phyloP scores from a whole-genome alignment of 1,139 yeast species.

The Debaryomycetaceae sp. region DNA sequence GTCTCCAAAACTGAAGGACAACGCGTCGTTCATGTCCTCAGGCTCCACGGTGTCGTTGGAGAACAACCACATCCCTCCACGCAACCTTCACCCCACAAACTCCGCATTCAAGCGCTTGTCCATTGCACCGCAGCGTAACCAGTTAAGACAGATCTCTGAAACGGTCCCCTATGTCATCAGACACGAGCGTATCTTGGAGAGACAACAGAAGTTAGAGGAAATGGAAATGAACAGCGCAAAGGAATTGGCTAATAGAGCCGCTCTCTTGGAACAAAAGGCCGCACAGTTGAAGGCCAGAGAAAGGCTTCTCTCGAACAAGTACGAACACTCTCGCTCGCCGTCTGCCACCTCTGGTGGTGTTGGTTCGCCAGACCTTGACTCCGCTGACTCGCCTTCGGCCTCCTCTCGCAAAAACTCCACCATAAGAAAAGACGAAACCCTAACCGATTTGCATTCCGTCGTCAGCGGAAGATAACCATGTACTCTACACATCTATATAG shows the following conservation, averaged over 20 bases:
- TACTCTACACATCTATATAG: not conserved
- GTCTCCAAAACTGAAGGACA: constrained; percentile 29
- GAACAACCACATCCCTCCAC: constrained; percentile 20
- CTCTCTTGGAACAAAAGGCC: constrained; percentile 73
- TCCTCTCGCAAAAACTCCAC: constrained; percentile 6
- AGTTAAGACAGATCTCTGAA: constrained; percentile 72
- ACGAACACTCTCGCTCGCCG: constrained; percentile 15
- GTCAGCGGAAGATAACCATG: constrained; percentile 12
- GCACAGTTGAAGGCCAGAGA: constrained; percentile 70
- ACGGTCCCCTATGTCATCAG: constrained; percentile 77
- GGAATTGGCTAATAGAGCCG: constrained; percentile 68
- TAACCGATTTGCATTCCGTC: constrained; percentile 51
- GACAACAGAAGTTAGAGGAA: constrained; percentile 75
- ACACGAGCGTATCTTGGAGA: constrained; percentile 69
- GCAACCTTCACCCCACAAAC: constrained; percentile 25
- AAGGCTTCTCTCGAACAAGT: constrained; percentile 42
- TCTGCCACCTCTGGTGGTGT: not conserved
- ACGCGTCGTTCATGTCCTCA: constrained; percentile 29
- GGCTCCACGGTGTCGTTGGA: constrained; percentile 29
- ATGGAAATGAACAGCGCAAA: constrained; percentile 74
- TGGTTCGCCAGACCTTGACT: constrained; percentile 4
- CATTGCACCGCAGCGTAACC: constrained; percentile 59
- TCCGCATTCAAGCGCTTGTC: constrained; percentile 56
- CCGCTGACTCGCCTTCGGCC: constrained; percentile 3
- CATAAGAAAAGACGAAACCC: constrained; percentile 50